Conservation (phyloP, 352 stramenopile species). For the Elongisporangium anandrum region DNA sequence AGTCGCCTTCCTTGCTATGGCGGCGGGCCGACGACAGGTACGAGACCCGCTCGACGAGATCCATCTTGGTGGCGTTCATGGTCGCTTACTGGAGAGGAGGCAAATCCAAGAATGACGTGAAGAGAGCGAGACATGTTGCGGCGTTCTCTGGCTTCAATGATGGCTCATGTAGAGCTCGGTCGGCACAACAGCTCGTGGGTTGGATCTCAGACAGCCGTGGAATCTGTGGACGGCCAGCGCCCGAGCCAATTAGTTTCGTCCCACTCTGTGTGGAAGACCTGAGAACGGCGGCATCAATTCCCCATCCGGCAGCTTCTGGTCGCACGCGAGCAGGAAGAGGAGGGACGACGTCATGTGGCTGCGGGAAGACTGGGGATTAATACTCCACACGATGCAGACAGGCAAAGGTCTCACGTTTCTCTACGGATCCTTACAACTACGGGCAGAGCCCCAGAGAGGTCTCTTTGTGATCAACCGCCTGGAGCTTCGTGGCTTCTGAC, state of each 20-base stretch:
- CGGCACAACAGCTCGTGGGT: background rate
- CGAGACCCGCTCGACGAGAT: conserved; percentile 11
- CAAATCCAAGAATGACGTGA: background rate
- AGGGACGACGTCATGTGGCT: background rate
- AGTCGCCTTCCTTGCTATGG: conserved; percentile 13
- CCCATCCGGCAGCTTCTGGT: background rate
- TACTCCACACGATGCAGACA: background rate
- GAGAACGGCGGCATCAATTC: background rate
- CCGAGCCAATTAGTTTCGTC: background rate
- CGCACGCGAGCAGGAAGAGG: background rate
- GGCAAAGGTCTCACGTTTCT: no score
- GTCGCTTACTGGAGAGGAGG: background rate
- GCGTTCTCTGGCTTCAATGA: background rate
- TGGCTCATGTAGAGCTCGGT: background rate
- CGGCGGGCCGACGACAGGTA: conserved; percentile 8
- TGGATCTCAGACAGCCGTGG: background rate
- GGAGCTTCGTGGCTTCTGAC: background rate
- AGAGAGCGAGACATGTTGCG: background rate
- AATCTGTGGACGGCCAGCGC: background rate
- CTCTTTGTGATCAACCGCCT: background rate
- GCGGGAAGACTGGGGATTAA: background rate
- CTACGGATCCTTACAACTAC: no score
- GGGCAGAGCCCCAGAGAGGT: no score
- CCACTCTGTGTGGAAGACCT: background rate
- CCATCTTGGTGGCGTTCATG: conserved; percentile 6